phyloP scores from a whole-genome alignment of 192 early-diverging fungal species.

The Entomortierella lignicola region DNA sequence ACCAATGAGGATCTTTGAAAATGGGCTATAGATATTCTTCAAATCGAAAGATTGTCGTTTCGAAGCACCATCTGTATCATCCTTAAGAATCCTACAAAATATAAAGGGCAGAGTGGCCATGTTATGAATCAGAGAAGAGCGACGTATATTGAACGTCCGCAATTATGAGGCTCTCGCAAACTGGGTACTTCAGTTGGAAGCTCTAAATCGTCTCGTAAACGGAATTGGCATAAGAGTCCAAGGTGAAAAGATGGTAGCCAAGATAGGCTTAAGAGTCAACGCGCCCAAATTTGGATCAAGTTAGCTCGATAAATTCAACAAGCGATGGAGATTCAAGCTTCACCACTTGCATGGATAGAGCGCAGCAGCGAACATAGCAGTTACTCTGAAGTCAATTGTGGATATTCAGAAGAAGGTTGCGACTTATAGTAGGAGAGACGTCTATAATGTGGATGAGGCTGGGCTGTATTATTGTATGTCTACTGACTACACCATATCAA shows the following conservation, averaged over 20 bases:
- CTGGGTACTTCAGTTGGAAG: not conserved
- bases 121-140: not conserved
- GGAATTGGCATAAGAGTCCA: not conserved
- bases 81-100: not conserved
- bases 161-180: not conserved
- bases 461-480: not conserved
- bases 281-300: not conserved
- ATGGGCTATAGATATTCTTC: not conserved
- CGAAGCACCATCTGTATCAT: not conserved
- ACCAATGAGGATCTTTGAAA: not conserved
- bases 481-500: not conserved
- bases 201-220: not conserved
- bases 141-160: not conserved
- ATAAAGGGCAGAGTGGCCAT: not conserved
- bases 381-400: not conserved
- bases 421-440: not conserved
- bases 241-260: not conserved
- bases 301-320: not conserved
- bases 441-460: not conserved
- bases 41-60: not conserved
- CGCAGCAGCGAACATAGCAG: not conserved
- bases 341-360: not conserved
- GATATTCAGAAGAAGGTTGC: no score
- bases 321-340: not conserved
- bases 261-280: not conserved